These are phyloP conservation scores for Saccharomycopsis selenospora DNA, from an alignment of 805 yeast genomes.

Conservation along the genomic window DNA sequence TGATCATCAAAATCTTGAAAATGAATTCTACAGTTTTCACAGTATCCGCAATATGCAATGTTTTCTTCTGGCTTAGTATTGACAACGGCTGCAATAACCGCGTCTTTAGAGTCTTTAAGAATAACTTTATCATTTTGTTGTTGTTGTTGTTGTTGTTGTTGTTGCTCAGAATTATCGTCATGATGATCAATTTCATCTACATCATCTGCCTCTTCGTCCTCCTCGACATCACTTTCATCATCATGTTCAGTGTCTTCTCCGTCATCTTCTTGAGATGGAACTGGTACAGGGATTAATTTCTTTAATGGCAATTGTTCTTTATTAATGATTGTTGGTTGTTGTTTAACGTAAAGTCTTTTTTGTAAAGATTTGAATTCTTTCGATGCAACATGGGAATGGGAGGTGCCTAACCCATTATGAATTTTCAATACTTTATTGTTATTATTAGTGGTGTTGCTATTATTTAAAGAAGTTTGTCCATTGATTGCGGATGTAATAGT, in stretches of 20 bases:
- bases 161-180: not conserved
- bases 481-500: too few relatives aligned
- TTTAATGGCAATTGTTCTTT: constrained; percentile 9
- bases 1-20: constrained; percentile 79
- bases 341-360: constrained; percentile 32
- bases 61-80: constrained; percentile 29
- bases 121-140: too few relatives aligned
- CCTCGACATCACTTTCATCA: constrained; percentile 4
- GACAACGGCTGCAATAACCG: constrained; percentile 29
- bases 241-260: constrained; percentile 1
- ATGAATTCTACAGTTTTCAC: constrained; percentile 87
- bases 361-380: constrained; percentile 43
- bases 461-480: not conserved
- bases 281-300: constrained; percentile 2
- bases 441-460: not conserved
- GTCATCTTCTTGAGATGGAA: constrained; percentile 4
- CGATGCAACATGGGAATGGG: constrained; percentile 49
- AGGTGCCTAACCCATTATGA: constrained; percentile 57
- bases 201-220: not conserved
- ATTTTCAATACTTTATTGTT: constrained; percentile 24
- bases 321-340: constrained; percentile 3
- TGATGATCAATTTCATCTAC: not conserved
- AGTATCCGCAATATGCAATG: constrained; percentile 55
- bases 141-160: not conserved
- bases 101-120: constrained; percentile 26